A percentile compares a stretch with the other conserved stretches of the same genome.
Evolutionary conservation across 2,329 filamentous ascomycete species (phyloP).

Genomic region (Colletotrichum scovillei): DNA sequence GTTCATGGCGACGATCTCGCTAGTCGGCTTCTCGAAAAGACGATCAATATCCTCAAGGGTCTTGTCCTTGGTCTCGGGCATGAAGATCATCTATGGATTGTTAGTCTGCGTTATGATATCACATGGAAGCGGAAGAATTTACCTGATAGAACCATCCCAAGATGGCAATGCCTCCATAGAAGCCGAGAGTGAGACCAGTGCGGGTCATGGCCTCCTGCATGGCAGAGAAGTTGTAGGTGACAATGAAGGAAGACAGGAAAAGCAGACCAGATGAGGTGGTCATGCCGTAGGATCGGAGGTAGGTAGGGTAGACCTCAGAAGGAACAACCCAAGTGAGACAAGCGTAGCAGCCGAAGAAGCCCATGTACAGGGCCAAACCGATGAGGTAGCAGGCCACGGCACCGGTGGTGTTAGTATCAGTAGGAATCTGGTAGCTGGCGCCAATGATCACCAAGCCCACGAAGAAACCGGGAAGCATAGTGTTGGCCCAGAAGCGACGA

Average conservation of each 20-base stretch:
- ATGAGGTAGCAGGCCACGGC: slow-evolving; percentile 73
- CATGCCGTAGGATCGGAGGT: slow-evolving; percentile 80
- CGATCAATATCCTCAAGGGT: slow-evolving; percentile 78
- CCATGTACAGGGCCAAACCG: slow-evolving; percentile 76
- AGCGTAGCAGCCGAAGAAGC: slow-evolving; percentile 75
- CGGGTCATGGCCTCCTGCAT: slow-evolving; percentile 77
- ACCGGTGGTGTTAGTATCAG: slow-evolving; percentile 55
- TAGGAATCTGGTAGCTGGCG: slow-evolving; percentile 67
- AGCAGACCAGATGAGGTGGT: slow-evolving; percentile 75
- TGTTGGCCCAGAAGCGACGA: slow-evolving; percentile 79
- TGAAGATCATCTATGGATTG: slow-evolving; percentile 68
- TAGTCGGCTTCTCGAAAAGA: slow-evolving; percentile 72
- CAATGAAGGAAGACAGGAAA: slow-evolving; percentile 78
- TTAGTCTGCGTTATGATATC: neutral
- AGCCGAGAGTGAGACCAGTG: slow-evolving; percentile 75
- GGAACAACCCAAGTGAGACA: slow-evolving; percentile 75
- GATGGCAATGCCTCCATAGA: slow-evolving; percentile 79
- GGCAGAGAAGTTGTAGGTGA: slow-evolving; percentile 79
- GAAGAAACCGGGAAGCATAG: slow-evolving; percentile 79
- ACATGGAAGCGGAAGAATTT: neutral
- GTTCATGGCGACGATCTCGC: slow-evolving; percentile 71
- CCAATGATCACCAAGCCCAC: slow-evolving; percentile 76
- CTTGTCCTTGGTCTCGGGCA: slow-evolving; percentile 80
- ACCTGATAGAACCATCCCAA: slow-evolving; percentile 76
- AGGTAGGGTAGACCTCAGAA: slow-evolving; percentile 78